Percentiles rank a stretch among this genome's conserved stretches.
Conservation (phyloP, 2,329 filamentous ascomycete species). For the Eutypa lata region DNA sequence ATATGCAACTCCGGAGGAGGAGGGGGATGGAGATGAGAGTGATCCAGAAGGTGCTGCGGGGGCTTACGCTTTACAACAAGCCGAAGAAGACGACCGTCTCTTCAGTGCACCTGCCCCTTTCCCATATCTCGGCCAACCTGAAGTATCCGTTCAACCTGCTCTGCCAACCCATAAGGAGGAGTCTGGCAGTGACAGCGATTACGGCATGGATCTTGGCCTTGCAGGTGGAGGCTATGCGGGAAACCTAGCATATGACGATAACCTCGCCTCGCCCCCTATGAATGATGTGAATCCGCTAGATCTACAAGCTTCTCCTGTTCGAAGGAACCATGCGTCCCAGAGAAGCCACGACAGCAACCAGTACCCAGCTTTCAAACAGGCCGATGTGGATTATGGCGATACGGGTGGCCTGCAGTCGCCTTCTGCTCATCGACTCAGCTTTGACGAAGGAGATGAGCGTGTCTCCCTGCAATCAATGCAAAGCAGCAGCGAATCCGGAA, state of each 20-base stretch:
- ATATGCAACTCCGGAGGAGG: conserved; percentile 27
- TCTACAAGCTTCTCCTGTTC: conserved; percentile 45
- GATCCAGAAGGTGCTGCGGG: conserved; percentile 86
- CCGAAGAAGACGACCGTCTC: conserved; percentile 72
- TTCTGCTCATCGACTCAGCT: conserved; percentile 71
- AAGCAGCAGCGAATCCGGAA: conserved; percentile 63
- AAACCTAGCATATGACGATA: conserved; percentile 48
- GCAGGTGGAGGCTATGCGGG: conserved; percentile 69
- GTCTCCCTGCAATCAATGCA: conserved; percentile 54
- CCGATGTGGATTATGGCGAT: conserved; percentile 79
- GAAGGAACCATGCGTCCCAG: conserved; percentile 32
- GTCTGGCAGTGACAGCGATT: conserved; percentile 69
- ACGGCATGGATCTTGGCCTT: conserved; percentile 70
- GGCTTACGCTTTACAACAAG: conserved; percentile 77
- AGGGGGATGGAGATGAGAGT: conserved; percentile 67
- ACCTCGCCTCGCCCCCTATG: conserved; percentile 38
- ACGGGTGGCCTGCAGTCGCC: conserved; percentile 87
- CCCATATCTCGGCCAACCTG: conserved; percentile 41
- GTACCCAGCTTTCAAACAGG: conserved; percentile 50
- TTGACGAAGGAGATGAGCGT: conserved; percentile 87
- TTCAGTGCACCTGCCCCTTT: conserved; percentile 50
- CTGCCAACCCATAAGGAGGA: conserved; percentile 50
- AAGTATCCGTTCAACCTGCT: conserved; percentile 28
- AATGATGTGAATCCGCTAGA: conserved; percentile 40
- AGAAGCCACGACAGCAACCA: conserved; percentile 38